Conservation (phyloP, 352 stramenopile genomes). For the Pythium brassicae region DNA sequence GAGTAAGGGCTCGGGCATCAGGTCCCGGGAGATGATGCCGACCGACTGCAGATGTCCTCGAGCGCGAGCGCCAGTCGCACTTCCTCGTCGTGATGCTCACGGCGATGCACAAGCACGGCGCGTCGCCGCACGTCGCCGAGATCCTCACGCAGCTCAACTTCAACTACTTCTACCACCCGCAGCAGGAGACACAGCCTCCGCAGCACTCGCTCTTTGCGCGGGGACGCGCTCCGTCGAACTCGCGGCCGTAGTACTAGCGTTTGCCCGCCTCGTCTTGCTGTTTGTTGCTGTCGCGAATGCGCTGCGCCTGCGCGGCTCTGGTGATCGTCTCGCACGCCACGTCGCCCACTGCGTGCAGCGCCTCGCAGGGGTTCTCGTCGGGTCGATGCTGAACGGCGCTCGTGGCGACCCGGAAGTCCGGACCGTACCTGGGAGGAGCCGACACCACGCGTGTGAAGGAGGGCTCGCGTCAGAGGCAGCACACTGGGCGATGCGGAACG, state of each 20-base stretch:
- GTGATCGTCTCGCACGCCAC: constrained; percentile 7
- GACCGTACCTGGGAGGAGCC: constrained; percentile 9
- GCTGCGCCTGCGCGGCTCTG: constrained; percentile 4
- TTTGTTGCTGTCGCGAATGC: no score
- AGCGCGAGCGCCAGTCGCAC: constrained; percentile 63
- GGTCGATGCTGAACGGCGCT: constrained; percentile 9
- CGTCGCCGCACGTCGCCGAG: constrained; percentile 62
- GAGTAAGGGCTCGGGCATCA: no score
- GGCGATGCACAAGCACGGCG: constrained; percentile 66
- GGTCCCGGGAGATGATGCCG: no score
- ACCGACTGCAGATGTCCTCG: no score
- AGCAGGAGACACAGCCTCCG: constrained; percentile 17
- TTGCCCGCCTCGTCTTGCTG: no score
- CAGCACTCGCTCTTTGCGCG: neutral
- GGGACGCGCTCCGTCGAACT: neutral
- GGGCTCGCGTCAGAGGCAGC: no score
- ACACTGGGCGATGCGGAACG: no score
- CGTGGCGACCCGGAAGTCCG: constrained; percentile 8
- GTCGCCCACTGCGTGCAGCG: neutral
- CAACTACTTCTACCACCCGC: constrained; percentile 61
- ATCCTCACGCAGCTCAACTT: constrained; percentile 73
- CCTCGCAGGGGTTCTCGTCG: constrained; percentile 2
- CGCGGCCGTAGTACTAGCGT: neutral
- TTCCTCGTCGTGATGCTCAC: constrained; percentile 72
- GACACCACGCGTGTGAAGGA: no score